A percentile compares a stretch with the other conserved stretches of the same genome.
phyloP scores from a whole-genome alignment of 495 filamentous ascomycete species.

The Podospora pseudopauciseta region DNA sequence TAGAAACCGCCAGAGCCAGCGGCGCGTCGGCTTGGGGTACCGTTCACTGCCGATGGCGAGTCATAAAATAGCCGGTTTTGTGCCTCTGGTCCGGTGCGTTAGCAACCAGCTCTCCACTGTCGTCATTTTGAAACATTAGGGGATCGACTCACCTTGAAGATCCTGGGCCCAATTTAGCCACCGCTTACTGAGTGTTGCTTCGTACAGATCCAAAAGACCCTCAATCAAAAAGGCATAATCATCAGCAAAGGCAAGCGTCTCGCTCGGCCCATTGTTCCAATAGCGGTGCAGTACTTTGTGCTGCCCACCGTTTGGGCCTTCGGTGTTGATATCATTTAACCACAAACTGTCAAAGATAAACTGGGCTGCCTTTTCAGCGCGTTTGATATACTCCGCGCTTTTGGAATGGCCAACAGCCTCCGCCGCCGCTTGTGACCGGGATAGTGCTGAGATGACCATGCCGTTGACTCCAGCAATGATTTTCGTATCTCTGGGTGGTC shows the following conservation, averaged over 20 bases:
- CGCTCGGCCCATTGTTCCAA: conserved; percentile 66
- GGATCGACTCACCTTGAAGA: conserved; percentile 61
- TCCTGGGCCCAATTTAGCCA: conserved; percentile 81
- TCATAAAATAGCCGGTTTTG: conserved; percentile 71
- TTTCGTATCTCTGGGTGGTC: conserved; percentile 87
- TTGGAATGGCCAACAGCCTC: conserved; percentile 55
- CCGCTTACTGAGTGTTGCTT: conserved; percentile 75
- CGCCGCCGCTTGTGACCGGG: conserved; percentile 67
- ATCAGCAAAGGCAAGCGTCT: conserved; percentile 80
- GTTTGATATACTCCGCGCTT: conserved; percentile 52
- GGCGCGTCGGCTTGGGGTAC: conserved; percentile 34
- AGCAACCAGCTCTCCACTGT: neutral
- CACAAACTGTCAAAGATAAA: conserved; percentile 82
- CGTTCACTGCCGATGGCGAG: conserved; percentile 18
- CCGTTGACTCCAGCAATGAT: conserved; percentile 87
- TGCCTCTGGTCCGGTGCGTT: conserved; percentile 42
- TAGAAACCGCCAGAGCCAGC: conserved; percentile 71
- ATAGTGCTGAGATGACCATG: conserved; percentile 78
- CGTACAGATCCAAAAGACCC: conserved; percentile 82
- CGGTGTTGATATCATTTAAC: conserved; percentile 47
- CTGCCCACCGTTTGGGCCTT: neutral
- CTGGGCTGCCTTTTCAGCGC: conserved; percentile 63
- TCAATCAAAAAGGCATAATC: conserved; percentile 90
- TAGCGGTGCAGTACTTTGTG: conserved; percentile 60
- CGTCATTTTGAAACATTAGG: conserved; percentile 62